Base-by-base conservation (phyloP, 1,284 basidiomycete genomes). In the Tilletia horrida region DNA sequence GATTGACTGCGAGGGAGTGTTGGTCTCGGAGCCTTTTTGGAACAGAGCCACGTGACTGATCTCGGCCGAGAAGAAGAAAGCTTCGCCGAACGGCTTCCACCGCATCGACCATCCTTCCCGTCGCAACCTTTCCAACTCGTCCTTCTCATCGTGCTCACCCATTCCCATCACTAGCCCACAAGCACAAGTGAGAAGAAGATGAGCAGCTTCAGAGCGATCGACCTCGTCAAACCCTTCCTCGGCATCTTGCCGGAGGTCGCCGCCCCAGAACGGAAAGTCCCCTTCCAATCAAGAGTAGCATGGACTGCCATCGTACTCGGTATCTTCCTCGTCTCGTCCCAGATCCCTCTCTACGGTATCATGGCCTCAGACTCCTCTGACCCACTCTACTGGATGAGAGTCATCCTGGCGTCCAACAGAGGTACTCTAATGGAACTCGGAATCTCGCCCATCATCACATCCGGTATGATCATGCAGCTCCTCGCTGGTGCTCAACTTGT, bases 341-440 rank as follows among this genome's bases (percentile, higher is more conserved):
- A 81, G 69, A 81, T 81, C 65, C 80, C 80, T 9, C 72, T 81
- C 52, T 81, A 81, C 69, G 80, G 80, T 59, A 81, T 81, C 71
- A 78, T 81, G 73, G 80, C 80, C 16, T 79, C 78, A 55, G 80
- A 81, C 71, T 77, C 75, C 62, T 80, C 78, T 23, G 95, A 98
- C 85, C 95, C 96, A 14, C 88, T 98, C 63, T 97, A 95, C 86
- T 98, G 95, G 95, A 93, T 97, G 89, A 91, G 95, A 85, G 94
- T 94, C 84, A 97, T 98, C 84, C 88, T 97, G 69, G 95, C 96
- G 43, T 96, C 93, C 11, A 98, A 97, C 85, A 88, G 96, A 73
- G 95, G 95, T 75, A 98, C 95, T 0, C 89, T 98, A 71, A 98
- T 97, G 95, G 95, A 98, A 84, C 88, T 98, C 69, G 95, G 96